Evolutionary conservation across 345 rosid species (phyloP).

Genomic region (Mangifera indica): DNA sequence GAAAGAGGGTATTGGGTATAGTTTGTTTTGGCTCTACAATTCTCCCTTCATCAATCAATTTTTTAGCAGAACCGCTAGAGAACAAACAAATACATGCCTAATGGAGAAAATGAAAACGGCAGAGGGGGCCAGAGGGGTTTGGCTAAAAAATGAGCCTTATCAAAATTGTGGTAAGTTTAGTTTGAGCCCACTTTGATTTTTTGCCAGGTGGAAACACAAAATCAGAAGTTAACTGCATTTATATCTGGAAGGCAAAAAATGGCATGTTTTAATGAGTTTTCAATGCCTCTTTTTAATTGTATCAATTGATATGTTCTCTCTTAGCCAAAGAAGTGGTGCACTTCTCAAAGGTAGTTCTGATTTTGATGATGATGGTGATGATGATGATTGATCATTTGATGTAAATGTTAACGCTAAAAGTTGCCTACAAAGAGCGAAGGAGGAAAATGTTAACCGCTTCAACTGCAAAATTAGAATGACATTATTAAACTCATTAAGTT

Average conservation of each 20-base stretch:
- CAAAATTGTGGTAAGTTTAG: not conserved
- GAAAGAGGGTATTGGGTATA: not conserved
- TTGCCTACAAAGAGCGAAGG: too few species aligned
- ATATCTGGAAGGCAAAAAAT: not conserved
- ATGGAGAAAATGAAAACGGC: not conserved
- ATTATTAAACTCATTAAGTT: too few species aligned
- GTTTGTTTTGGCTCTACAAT: conserved; percentile 1
- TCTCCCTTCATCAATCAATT: conserved; percentile 21
- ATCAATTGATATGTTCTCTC: not conserved
- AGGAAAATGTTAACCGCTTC: too few species aligned
- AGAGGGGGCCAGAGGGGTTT: not conserved
- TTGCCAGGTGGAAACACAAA: not conserved
- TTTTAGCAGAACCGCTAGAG: conserved; percentile 27
- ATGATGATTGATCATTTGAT: too few species aligned
- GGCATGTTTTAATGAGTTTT: not conserved
- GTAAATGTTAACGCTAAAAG: too few species aligned
- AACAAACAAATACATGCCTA: conserved; percentile 23
- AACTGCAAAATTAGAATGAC: too few species aligned
- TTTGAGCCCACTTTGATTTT: conserved; percentile 14
- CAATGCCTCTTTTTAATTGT: not conserved
- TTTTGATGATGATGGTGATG: too few species aligned
- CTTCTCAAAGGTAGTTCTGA: too few species aligned
- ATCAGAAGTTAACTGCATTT: not conserved
- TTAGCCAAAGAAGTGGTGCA: too few species aligned
- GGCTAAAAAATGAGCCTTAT: conserved; percentile 1